A percentile compares a stretch with the other conserved stretches of the same genome.
These are phyloP conservation scores for Rhizopus delemar DNA, from an alignment of 371 early-diverging fungal genomes.

Conservation along the genomic window DNA sequence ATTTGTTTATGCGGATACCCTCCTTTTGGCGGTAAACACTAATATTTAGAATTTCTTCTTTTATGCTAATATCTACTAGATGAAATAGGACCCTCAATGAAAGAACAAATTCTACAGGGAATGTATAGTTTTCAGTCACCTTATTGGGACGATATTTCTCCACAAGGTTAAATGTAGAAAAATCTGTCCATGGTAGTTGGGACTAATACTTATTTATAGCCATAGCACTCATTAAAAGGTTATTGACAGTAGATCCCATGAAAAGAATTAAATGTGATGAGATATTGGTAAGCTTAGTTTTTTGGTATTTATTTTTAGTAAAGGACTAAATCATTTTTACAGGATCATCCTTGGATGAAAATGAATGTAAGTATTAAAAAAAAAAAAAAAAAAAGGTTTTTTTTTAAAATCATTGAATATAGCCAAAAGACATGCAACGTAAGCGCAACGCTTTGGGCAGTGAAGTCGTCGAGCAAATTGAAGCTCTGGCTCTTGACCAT, in stretches of 20 bases:
- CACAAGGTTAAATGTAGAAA: conserved; percentile 48
- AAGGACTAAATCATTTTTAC: not conserved
- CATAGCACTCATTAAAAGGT: conserved; percentile 55
- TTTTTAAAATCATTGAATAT: too few relatives aligned
- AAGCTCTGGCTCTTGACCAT: too few relatives aligned
- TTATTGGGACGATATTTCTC: conserved; percentile 85
- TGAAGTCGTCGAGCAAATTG: too few relatives aligned
- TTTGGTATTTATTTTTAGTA: not conserved
- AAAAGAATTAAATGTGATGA: conserved; percentile 46
- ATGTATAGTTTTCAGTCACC: conserved; percentile 78
- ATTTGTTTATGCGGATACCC: conserved; percentile 95
- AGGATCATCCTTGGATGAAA: conserved; percentile 23
- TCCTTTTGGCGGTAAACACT: conserved; percentile 76
- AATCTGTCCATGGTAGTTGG: not conserved
- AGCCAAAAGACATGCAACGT: too few relatives aligned
- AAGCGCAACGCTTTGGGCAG: too few relatives aligned
- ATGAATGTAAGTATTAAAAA: conserved; percentile 18
- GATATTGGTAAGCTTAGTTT: conserved; percentile 29
- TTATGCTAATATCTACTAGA: not conserved
- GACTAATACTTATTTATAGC: conserved; percentile 30
- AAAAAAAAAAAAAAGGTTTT: not conserved
- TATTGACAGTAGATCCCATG: conserved; percentile 57
- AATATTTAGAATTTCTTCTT: not conserved
- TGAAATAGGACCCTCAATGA: conserved; percentile 26
- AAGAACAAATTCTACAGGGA: conserved; percentile 76